Evolutionary conservation across 2,329 filamentous ascomycete genomes (phyloP).

Genomic region (Zymoseptoria brevis): DNA sequence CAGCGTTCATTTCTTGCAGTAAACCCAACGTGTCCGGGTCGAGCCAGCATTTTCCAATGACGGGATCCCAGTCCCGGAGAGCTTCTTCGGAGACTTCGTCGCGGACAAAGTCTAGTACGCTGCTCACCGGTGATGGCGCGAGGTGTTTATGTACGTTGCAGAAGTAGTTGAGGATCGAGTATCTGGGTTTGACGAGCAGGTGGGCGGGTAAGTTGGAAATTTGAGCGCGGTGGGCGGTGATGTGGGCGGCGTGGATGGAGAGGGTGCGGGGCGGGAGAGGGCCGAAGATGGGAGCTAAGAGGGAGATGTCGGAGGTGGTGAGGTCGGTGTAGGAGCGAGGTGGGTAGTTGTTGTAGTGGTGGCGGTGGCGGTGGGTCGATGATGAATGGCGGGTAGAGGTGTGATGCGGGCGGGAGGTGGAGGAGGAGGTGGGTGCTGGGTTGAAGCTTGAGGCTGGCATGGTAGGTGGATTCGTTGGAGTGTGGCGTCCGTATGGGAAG

Average conservation of each 20-base stretch:
- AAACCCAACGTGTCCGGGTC: conserved; percentile 5
- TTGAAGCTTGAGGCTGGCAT: not conserved
- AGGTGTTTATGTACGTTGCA: conserved; percentile 19
- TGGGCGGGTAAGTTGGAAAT: conserved; percentile 18
- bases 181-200: conserved; percentile 8
- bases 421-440: not conserved
- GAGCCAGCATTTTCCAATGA: not conserved
- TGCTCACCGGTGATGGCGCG: conserved; percentile 13
- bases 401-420: no score
- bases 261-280: conserved; percentile 1
- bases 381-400: not conserved
- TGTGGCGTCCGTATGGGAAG: not conserved
- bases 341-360: conserved; percentile 10
- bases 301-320: conserved; percentile 11
- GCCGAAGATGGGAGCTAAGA: conserved; percentile 15
- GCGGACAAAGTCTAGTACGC: conserved; percentile 13
- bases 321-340: conserved; percentile 16
- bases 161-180: conserved; percentile 10
- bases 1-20: conserved; percentile 10
- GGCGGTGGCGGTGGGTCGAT: conserved; percentile 4
- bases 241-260: conserved; percentile 3
- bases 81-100: conserved; percentile 9
- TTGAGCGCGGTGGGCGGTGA: conserved; percentile 6
- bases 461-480: not conserved
- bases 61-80: conserved; percentile 6